Evolutionary conservation across 2,329 filamentous ascomycete genomes (phyloP), one percentile per base, ranked within the genome.

Genomic region (Diaporthe vaccinii): DNA sequence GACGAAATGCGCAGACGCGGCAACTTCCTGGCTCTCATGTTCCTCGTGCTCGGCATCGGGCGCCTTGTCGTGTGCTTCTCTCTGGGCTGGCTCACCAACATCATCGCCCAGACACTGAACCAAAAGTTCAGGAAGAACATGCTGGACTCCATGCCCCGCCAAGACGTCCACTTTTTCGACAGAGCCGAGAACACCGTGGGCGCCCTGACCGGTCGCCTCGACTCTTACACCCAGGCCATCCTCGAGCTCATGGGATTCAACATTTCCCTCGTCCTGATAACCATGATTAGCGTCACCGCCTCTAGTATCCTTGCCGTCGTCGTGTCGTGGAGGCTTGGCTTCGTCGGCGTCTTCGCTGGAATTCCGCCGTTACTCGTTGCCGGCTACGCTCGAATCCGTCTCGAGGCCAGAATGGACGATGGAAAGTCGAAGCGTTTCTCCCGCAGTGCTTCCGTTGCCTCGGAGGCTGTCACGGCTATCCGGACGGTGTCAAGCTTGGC

Each of bases 161-260:
- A 68, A 39, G 62, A 68, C 31, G 20, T 68, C 22, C 44, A 68
- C 17, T 68, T 68, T 12, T 68, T 68, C 31, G 62, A 68, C 62
- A 51, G 62, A 17, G 28, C 62, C 44, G 62, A 68, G 44, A 68
- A 68, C 44, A 68, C 28, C 1, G 62, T 68, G 4, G 62, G 62
- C 62, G 62, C 62, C 20, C 31, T 68, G 1, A 51, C 62, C 22
- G 44, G 62, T 14, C 62, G 62, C 20, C 44, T 68, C 22, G 62
- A 68, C 17, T 51, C 53, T 41, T 82, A 85, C 12, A 36, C 62
- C 2, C 83, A 85, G 75, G 78, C 82, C 3, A 81, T 86, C 49
- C 77, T 85, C 28, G 84, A 86, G 76, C 81, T 86, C 1, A 86
- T 86, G 84, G 84, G 85, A 0, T 83, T 84, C 75, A 87, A 85